These are phyloP conservation scores for Ustilago nuda DNA, from an alignment of 1,284 basidiomycete species.

Conservation along the genomic window DNA sequence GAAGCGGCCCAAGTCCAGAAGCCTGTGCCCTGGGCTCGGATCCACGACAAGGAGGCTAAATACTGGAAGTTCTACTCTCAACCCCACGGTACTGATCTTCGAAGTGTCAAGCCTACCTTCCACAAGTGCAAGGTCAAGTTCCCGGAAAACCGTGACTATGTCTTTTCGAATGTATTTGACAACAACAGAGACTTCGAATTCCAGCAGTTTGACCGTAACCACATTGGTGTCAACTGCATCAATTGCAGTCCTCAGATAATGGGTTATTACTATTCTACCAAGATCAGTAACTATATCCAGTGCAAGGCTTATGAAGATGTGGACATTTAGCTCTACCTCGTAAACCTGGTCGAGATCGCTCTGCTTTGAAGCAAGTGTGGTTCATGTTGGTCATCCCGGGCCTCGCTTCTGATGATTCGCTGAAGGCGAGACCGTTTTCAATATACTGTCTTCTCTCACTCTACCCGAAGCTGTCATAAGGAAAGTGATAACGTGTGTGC, in stretches of 20 bases:
- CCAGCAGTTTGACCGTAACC: slow-evolving; percentile 13
- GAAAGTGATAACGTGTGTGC: no score
- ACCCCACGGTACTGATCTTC: slow-evolving; percentile 9
- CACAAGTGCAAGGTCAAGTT: slow-evolving; percentile 6
- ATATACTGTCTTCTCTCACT: no score
- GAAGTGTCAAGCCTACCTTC: slow-evolving; percentile 9
- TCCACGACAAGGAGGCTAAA: slow-evolving; percentile 18
- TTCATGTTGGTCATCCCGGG: no score
- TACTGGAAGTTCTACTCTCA: slow-evolving; percentile 15
- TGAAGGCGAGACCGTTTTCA: no score
- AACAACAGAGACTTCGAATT: slow-evolving; percentile 9
- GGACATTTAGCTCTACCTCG: background rate
- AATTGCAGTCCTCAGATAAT: slow-evolving; percentile 14
- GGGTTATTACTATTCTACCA: slow-evolving; percentile 15
- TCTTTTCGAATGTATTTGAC: background rate
- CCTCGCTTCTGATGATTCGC: no score
- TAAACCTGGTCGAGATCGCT: no score
- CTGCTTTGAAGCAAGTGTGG: no score
- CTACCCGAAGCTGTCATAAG: no score
- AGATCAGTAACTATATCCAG: slow-evolving; percentile 9
- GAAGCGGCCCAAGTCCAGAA: slow-evolving; percentile 10
- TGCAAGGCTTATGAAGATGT: slow-evolving; percentile 8
- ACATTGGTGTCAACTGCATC: slow-evolving; percentile 27
- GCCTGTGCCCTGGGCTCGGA: slow-evolving; percentile 15
- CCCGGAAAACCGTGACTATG: background rate